Base-by-base conservation (phyloP, 2,329 filamentous ascomycete genomes). In the Aspergillus floridensis region DNA sequence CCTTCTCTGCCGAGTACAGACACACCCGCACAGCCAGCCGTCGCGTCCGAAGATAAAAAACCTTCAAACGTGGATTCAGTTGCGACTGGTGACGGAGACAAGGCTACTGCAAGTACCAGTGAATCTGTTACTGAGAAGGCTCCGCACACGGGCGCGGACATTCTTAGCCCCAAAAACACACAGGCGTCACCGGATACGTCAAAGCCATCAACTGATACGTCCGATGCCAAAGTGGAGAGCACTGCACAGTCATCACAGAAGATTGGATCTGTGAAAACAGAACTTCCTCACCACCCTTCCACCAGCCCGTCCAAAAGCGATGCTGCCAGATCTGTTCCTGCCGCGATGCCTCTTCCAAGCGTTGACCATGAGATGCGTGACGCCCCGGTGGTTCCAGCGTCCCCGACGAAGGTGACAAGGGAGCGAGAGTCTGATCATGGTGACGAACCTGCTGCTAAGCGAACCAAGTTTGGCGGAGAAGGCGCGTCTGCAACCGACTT, bases 401-500 rank as follows among this genome's bases (percentile, higher is more conserved):
- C 79, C 1, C 76, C 78, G 3, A 72, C 74, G 3, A 93, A 93
- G 76, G 71, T 89, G 12, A 82, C 91, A 1, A 87, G 91, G 11
- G 89, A 88, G 65, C 88, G 93, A 14, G 92, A 96, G 59, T 88
- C 92, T 4, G 92, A 96, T 64, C 78, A 63, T 12, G 67, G 64
- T 19, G 80, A 81, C 21, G 79, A 91, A 64, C 92, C 88, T 56
- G 85, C 85, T 16, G 85, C 92, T 1, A 97, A 97, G 80, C 88
- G 93, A 26, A 86, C 90, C 41, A 93, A 88, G 76, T 89, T 91
- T 0, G 89, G 90, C 16, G 80, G 80, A 12, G 79, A 81, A 48
- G 77, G 77, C 21, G 62, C 68, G 1, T 78, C 80, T 32, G 74
- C 76, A 51, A 66, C 66, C 5, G 77, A 77, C 47, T 79, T 80